These are phyloP conservation scores for Populus hybrid DNA, from an alignment of 441 rosid genomes.

Conservation along the genomic window DNA sequence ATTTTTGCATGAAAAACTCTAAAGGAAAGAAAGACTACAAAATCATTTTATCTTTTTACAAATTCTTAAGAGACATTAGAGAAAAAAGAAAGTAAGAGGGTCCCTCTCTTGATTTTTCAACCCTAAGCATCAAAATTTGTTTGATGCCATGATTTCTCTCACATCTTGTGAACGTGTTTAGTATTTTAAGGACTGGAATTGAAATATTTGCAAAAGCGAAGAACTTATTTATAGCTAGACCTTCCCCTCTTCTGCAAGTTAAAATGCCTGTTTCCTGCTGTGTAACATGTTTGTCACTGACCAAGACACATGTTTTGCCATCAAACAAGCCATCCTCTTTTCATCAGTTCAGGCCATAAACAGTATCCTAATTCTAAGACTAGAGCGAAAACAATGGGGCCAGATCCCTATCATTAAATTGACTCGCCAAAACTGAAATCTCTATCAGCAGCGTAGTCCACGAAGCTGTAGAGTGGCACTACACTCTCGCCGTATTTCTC, in stretches of 20 bases:
- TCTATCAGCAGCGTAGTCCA: conserved; percentile 69
- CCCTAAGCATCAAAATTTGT: too few species aligned
- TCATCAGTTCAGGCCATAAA: background rate
- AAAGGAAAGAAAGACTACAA: background rate
- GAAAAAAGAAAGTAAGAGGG: too few species aligned
- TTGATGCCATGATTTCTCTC: background rate
- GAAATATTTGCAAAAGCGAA: too few species aligned
- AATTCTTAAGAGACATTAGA: background rate
- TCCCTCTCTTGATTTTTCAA: too few species aligned
- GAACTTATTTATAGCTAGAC: too few species aligned
- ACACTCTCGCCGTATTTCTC: conserved; percentile 57
- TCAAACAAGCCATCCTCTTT: background rate
- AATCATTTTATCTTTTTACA: background rate
- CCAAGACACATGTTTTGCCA: background rate
- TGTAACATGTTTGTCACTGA: too few species aligned
- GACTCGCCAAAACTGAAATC: conserved; percentile 37
- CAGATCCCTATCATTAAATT: conserved; percentile 13
- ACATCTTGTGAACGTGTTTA: too few species aligned
- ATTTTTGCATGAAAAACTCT: background rate
- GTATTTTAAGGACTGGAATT: too few species aligned
- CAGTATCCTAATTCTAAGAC: background rate
- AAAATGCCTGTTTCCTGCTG: background rate
- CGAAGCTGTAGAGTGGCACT: conserved; percentile 67
- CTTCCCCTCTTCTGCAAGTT: too few species aligned
- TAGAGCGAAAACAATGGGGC: too few species aligned